phyloP scores from a whole-genome alignment of 2,329 filamentous ascomycete species.

The Penicillium sp. region DNA sequence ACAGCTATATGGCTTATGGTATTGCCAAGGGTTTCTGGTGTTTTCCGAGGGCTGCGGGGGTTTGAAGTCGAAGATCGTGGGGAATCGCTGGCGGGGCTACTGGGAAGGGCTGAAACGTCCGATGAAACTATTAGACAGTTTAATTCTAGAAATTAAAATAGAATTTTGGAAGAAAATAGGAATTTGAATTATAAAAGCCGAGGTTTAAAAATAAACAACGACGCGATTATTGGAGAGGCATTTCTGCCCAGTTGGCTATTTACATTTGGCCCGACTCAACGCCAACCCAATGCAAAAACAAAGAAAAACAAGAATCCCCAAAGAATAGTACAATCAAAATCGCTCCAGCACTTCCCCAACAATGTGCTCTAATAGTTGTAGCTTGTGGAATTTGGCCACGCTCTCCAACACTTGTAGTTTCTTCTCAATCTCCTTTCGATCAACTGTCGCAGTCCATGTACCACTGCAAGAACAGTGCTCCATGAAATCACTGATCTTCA shows the following conservation, averaged over 20 bases:
- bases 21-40: background rate
- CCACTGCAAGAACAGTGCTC: slow-evolving; percentile 95
- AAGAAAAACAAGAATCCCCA: background rate
- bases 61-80: background rate
- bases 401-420: slow-evolving; percentile 68
- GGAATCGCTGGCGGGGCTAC: slow-evolving; percentile 1
- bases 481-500: slow-evolving; percentile 89
- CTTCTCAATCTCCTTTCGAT: slow-evolving; percentile 64
- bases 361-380: slow-evolving; percentile 77
- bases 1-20: background rate
- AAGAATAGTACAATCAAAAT: background rate
- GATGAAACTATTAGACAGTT: background rate
- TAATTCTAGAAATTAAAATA: background rate
- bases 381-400: slow-evolving; percentile 74
- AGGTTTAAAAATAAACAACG: background rate
- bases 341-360: slow-evolving; percentile 62
- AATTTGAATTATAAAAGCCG: background rate
- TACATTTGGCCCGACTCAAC: slow-evolving; percentile 1
- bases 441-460: slow-evolving; percentile 72
- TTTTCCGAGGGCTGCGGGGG: background rate
- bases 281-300: background rate
- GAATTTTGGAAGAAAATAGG: background rate
- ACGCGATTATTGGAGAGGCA: background rate
- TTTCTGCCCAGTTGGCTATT: background rate
- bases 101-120: background rate